Conservation (phyloP, 768 basidiomycete species). For the Suillus fuscotomentosus region DNA sequence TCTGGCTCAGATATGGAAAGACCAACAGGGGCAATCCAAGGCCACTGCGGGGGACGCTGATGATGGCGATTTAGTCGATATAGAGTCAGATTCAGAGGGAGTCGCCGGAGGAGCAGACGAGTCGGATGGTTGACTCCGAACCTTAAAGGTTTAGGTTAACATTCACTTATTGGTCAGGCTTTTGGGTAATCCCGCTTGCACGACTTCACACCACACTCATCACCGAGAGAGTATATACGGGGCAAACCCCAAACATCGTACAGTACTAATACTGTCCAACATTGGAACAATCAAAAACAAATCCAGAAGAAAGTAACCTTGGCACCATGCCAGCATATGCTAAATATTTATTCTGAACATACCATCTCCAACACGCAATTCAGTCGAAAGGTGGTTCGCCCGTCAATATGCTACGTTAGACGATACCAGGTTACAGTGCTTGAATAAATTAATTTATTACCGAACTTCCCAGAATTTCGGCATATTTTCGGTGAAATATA, state of each 20-base stretch:
- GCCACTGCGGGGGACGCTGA: constrained; percentile 39
- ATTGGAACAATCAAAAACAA: background rate
- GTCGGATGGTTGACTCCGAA: constrained; percentile 20
- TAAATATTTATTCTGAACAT: background rate
- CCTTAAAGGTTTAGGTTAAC: constrained; percentile 6
- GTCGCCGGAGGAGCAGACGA: constrained; percentile 24
- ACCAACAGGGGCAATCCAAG: constrained; percentile 48
- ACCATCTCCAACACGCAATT: background rate
- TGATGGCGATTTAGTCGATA: constrained; percentile 62
- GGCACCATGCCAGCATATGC: background rate
- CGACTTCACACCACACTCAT: background rate
- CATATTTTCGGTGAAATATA: background rate
- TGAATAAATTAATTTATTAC: background rate
- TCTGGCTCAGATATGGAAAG: constrained; percentile 65
- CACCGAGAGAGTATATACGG: background rate
- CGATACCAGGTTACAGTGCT: background rate
- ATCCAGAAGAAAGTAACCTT: background rate
- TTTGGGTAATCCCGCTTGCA: background rate
- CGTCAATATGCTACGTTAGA: background rate
- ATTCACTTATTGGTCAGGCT: background rate
- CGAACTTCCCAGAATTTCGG: background rate
- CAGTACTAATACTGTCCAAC: background rate
- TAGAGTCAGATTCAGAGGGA: constrained; percentile 34
- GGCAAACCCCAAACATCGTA: background rate
- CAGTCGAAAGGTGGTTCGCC: background rate